Percentiles rank a stretch among this genome's conserved stretches.
Evolutionary conservation across 495 filamentous ascomycete species (phyloP).

Genomic region (Xylaria palmicola): DNA sequence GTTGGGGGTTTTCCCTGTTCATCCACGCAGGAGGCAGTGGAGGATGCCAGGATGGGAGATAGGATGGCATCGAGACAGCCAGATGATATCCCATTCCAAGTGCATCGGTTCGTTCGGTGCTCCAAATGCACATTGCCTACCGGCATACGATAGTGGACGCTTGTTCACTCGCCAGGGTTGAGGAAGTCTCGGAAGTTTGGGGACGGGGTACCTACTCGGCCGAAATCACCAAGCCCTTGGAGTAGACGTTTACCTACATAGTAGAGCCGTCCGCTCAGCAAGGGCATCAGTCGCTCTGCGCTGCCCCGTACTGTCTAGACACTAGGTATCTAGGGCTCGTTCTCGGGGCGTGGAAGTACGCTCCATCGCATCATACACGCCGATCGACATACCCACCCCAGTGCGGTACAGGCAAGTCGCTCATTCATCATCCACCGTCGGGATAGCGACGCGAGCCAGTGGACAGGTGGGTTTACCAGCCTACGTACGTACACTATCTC

Average conservation of each 20-base stretch:
- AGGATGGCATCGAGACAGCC: background rate
- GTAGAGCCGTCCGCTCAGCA: background rate
- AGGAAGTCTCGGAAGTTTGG: conserved; percentile 4
- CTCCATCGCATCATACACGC: conserved; percentile 10
- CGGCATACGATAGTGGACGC: background rate
- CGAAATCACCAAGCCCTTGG: background rate
- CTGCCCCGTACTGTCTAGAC: background rate
- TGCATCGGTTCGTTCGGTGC: background rate
- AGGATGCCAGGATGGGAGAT: background rate
- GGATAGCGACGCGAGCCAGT: background rate
- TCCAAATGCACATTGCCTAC: background rate
- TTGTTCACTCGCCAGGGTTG: background rate
- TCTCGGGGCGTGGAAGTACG: background rate
- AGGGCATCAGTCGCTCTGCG: background rate
- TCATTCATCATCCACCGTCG: conserved; percentile 1
- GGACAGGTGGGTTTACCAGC: conserved; percentile 5
- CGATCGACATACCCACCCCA: conserved; percentile 1
- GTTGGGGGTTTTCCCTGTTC: background rate
- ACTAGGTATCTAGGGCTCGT: background rate
- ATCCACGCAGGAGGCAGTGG: background rate
- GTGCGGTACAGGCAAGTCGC: background rate
- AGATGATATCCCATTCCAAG: too few relatives aligned
- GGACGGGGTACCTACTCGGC: background rate
- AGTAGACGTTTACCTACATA: too few relatives aligned
- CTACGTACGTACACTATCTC: background rate